Evolutionary conservation across 2,329 filamentous ascomycete genomes (phyloP).

Genomic region (Kalmusia sp.): DNA sequence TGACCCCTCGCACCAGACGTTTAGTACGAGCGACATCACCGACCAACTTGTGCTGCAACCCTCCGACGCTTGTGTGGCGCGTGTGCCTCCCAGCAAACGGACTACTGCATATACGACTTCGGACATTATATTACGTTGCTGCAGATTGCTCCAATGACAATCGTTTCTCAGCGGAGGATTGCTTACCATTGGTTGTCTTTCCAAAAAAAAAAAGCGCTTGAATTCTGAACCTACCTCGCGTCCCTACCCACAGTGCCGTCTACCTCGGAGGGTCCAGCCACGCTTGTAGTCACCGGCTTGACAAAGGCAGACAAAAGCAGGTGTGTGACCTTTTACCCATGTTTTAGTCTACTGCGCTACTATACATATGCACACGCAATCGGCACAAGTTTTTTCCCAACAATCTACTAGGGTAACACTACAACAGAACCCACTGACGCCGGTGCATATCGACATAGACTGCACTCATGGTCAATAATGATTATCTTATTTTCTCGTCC

Average conservation of each 20-base stretch:
- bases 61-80: neutral
- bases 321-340: neutral
- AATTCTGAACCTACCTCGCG: neutral
- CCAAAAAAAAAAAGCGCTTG: neutral
- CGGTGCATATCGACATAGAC: no score
- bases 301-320: neutral
- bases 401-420: neutral
- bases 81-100: neutral
- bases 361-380: neutral
- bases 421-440: no score
- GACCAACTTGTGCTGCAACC: neutral
- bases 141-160: neutral
- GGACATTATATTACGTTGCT: neutral
- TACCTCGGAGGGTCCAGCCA: neutral
- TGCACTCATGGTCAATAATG: no score
- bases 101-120: neutral
- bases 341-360: neutral
- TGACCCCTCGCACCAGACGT: neutral
- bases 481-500: neutral
- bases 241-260: neutral
- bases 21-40: neutral
- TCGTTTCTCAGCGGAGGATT: neutral
- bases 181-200: neutral
- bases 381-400: neutral
- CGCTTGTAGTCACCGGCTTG: neutral